phyloP scores from a whole-genome alignment of 2,329 filamentous ascomycete genomes.

The Chrysoporthe austroafricana region DNA sequence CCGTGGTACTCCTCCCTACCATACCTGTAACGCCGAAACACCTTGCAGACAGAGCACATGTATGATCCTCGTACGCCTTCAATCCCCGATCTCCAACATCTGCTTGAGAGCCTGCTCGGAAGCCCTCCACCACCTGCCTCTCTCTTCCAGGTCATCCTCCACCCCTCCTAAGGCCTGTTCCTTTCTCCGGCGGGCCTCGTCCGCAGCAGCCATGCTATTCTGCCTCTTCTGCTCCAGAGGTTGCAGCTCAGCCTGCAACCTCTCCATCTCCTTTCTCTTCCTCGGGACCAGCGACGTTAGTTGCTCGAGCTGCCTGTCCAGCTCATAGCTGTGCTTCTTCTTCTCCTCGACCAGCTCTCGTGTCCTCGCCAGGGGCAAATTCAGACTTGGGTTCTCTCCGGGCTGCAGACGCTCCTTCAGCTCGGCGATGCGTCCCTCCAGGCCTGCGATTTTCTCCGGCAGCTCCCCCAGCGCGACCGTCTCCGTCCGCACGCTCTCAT shows the following conservation, averaged over 20 bases:
- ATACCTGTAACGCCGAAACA: slow-evolving; percentile 11
- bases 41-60: slow-evolving; percentile 1
- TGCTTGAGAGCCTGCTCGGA: slow-evolving; percentile 66
- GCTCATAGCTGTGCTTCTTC: slow-evolving; percentile 55
- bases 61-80: slow-evolving; percentile 16
- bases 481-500: slow-evolving; percentile 55
- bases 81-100: slow-evolving; percentile 61
- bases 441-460: slow-evolving; percentile 51
- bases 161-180: slow-evolving; percentile 68
- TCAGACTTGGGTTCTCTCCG: slow-evolving; percentile 49
- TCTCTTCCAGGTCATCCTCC: slow-evolving; percentile 75
- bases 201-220: slow-evolving; percentile 68
- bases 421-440: slow-evolving; percentile 53
- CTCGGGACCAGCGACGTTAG: slow-evolving; percentile 65
- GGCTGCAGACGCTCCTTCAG: slow-evolving; percentile 48
- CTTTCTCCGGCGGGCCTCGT: slow-evolving; percentile 70
- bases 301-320: slow-evolving; percentile 67
- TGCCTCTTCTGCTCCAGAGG: slow-evolving; percentile 70
- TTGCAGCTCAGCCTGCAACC: slow-evolving; percentile 68
- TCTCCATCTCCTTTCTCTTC: slow-evolving; percentile 69
- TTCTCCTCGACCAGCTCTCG: slow-evolving; percentile 54
- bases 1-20: slow-evolving; percentile 1
- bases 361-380: slow-evolving; percentile 62
- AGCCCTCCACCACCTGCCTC: slow-evolving; percentile 74
- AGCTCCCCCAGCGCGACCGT: slow-evolving; percentile 54